phyloP scores from a whole-genome alignment of 805 yeast species.

The Sugiyamaella marilandica region DNA sequence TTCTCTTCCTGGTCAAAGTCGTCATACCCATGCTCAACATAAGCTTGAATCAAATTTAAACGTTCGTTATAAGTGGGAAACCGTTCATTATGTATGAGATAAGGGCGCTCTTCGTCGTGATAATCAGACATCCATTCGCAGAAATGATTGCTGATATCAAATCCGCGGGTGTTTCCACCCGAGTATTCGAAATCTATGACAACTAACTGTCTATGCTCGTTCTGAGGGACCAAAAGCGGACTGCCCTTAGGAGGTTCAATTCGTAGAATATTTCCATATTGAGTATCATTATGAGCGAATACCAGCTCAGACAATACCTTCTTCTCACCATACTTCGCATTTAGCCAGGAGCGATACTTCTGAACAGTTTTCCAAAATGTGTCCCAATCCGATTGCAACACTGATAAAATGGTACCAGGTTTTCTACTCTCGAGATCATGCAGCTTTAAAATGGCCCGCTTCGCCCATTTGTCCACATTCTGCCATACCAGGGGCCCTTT shows the following conservation, averaged over 20 bases:
- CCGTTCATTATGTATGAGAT: conserved; percentile 48
- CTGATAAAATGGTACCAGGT: conserved; percentile 24
- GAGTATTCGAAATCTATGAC: conserved; percentile 97
- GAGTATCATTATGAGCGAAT: conserved; percentile 95
- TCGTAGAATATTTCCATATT: conserved; percentile 88
- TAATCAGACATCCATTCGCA: conserved; percentile 98
- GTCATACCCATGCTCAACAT: conserved; percentile 49
- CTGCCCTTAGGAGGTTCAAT: conserved; percentile 44
- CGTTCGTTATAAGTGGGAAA: conserved; percentile 71
- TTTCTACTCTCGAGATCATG: conserved; percentile 38
- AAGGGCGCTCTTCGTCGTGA: conserved; percentile 53
- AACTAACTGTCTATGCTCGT: conserved; percentile 67
- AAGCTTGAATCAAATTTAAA: conserved; percentile 67
- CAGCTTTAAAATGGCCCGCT: conserved; percentile 42
- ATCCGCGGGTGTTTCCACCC: conserved; percentile 85
- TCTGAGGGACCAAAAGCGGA: conserved; percentile 44
- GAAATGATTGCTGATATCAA: conserved; percentile 88
- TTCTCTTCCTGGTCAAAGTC: conserved; percentile 32
- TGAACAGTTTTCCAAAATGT: conserved; percentile 46
- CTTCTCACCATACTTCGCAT: conserved; percentile 41
- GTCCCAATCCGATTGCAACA: conserved; percentile 39
- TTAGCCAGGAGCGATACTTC: conserved; percentile 61
- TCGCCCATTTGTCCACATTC: conserved; percentile 67
- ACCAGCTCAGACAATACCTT: conserved; percentile 48
- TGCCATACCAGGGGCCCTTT: conserved; percentile 68